Conservation (phyloP, 257 asterid genomes). For the Plectranthus barbatus region DNA sequence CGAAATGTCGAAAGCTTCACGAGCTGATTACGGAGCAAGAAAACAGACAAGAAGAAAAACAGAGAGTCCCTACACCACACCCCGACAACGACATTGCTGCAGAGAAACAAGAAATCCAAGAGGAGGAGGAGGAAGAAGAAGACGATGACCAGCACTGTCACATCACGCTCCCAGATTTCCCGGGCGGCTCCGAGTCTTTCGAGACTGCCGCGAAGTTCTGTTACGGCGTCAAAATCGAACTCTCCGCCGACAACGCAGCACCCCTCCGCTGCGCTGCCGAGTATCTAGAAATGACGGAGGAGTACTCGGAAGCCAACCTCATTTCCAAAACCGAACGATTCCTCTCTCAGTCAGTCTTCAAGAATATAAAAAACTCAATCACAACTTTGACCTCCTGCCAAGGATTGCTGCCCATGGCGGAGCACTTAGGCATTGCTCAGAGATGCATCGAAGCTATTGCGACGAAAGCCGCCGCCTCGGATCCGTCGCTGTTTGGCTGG, state of each 20-base stretch:
- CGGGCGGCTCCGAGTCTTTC: slow-evolving; percentile 87
- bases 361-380: slow-evolving; percentile 42
- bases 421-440: slow-evolving; percentile 52
- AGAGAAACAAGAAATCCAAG: slow-evolving; percentile 36
- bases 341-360: slow-evolving; percentile 45
- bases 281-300: slow-evolving; percentile 78
- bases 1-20: slow-evolving; percentile 80
- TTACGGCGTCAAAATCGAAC: slow-evolving; percentile 74
- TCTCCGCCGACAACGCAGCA: slow-evolving; percentile 65
- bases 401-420: slow-evolving; percentile 52
- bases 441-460: slow-evolving; percentile 71
- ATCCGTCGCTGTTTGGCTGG: slow-evolving; percentile 91
- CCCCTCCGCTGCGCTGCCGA: slow-evolving; percentile 88
- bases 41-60: slow-evolving; percentile 26
- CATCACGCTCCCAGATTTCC: slow-evolving; percentile 73
- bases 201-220: slow-evolving; percentile 91
- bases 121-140: slow-evolving; percentile 27
- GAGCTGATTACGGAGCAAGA: slow-evolving; percentile 79
- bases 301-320: slow-evolving; percentile 74
- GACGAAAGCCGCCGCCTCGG: slow-evolving; percentile 51
- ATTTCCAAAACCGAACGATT: slow-evolving; percentile 65
- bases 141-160: slow-evolving; percentile 43
- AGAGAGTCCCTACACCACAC: slow-evolving; percentile 27
- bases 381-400: slow-evolving; percentile 54
- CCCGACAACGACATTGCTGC: slow-evolving; percentile 33